Percentiles rank a stretch among this genome's conserved stretches.
phyloP scores from a whole-genome alignment of 2,329 filamentous ascomycete species.

The Calonectria crousiana region DNA sequence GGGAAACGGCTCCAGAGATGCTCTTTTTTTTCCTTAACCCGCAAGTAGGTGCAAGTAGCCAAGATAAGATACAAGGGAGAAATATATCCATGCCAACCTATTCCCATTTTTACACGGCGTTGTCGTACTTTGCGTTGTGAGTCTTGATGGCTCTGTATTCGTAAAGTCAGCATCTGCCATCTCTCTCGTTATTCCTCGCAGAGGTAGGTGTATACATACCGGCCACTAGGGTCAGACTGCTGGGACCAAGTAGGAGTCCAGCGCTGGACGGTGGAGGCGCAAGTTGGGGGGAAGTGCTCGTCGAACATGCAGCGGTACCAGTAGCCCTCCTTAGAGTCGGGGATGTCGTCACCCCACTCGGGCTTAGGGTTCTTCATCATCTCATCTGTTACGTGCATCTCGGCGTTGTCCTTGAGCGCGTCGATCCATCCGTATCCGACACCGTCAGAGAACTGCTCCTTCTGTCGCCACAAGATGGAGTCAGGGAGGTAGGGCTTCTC shows the following conservation, averaged over 20 bases:
- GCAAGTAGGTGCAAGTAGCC: slow-evolving; percentile 31
- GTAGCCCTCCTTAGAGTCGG: slow-evolving; percentile 97
- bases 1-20: slow-evolving; percentile 67
- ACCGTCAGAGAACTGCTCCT: slow-evolving; percentile 99
- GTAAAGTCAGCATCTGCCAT: slow-evolving; percentile 31
- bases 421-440: slow-evolving; percentile 99
- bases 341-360: slow-evolving; percentile 93
- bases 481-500: slow-evolving; percentile 91
- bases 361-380: slow-evolving; percentile 99
- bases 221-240: slow-evolving; percentile 94
- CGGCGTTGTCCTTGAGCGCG: slow-evolving; percentile 93
- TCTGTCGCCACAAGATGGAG: slow-evolving; percentile 96
- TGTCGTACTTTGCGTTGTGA: slow-evolving; percentile 80
- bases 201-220: slow-evolving; percentile 61
- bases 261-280: slow-evolving; percentile 92
- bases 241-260: slow-evolving; percentile 99
- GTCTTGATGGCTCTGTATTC: slow-evolving; percentile 76
- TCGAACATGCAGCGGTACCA: slow-evolving; percentile 99
- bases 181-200: not conserved
- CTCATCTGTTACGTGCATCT: slow-evolving; percentile 91
- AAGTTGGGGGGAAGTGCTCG: slow-evolving; percentile 94
- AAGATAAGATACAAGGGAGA: slow-evolving; percentile 41
- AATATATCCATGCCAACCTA: slow-evolving; percentile 31
- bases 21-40: slow-evolving; percentile 29
- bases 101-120: slow-evolving; percentile 51